phyloP scores from a whole-genome alignment of 108 stramenopile genomes.

The Stephanodiscus minutulus region DNA sequence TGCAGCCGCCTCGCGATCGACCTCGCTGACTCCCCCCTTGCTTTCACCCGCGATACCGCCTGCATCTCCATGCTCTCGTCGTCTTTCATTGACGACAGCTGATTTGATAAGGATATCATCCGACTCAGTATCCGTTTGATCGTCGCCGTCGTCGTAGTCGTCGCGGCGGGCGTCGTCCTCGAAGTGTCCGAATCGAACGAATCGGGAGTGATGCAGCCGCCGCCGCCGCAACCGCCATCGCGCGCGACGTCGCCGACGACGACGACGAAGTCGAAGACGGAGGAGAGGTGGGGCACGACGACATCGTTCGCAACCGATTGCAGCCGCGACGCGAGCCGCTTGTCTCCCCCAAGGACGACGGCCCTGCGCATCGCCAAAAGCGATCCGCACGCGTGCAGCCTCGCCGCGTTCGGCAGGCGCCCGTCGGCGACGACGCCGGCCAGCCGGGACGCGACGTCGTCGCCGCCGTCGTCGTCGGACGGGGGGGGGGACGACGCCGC shows the following conservation, averaged over 20 bases:
- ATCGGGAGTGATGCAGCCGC: too few species aligned
- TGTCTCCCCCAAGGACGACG: conserved; percentile 13
- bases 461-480: neutral
- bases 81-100: conserved; percentile 28
- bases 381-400: conserved; percentile 59
- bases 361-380: conserved; percentile 49
- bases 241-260: neutral
- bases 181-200: too few species aligned
- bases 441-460: conserved; percentile 17
- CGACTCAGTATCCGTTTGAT: conserved; percentile 9
- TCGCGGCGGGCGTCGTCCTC: too few species aligned
- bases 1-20: conserved; percentile 72
- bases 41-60: conserved; percentile 55
- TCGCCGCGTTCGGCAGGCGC: conserved; percentile 23
- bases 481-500: neutral
- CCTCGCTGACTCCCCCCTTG: conserved; percentile 70
- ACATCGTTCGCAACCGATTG: conserved; percentile 20
- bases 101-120: conserved; percentile 33
- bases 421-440: conserved; percentile 1
- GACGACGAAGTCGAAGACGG: neutral
- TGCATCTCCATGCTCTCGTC: conserved; percentile 68
- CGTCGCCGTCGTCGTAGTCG: conserved; percentile 5
- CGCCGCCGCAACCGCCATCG: too few species aligned
- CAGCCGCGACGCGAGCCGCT: neutral
- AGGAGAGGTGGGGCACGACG: conserved; percentile 24